These are phyloP conservation scores for Zasmidium cellare DNA, from an alignment of 2,329 filamentous ascomycete species.

Conservation along the genomic window DNA sequence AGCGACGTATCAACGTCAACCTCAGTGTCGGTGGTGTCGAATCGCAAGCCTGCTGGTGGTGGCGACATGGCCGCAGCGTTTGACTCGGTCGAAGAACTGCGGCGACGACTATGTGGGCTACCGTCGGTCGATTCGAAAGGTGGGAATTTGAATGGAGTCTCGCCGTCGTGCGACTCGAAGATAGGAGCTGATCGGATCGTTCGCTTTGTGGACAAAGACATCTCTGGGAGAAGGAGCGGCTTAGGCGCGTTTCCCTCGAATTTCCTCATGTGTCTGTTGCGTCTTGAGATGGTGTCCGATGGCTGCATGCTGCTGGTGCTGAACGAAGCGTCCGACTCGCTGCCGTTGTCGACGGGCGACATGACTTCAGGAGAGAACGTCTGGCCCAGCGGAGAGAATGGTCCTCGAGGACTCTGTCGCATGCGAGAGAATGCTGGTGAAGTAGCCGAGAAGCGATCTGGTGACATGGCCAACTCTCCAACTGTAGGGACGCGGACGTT, in stretches of 20 bases:
- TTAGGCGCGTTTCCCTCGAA: constrained; percentile 30
- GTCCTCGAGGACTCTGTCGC: constrained; percentile 5
- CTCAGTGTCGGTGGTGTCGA: background rate
- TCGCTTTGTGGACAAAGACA: constrained; percentile 26
- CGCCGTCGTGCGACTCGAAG: constrained; percentile 22
- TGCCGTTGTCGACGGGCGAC: constrained; percentile 13
- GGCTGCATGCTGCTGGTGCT: constrained; percentile 3
- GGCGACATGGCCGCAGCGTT: background rate
- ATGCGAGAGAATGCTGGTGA: constrained; percentile 9
- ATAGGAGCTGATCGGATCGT: constrained; percentile 29
- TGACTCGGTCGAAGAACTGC: constrained; percentile 4
- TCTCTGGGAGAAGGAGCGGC: constrained; percentile 36
- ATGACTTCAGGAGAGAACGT: constrained; percentile 20
- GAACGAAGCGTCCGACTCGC: constrained; percentile 15
- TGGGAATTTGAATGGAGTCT: constrained; percentile 11
- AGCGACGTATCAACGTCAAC: background rate
- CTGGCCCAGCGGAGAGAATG: constrained; percentile 15
- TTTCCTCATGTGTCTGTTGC: background rate
- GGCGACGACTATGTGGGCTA: background rate
- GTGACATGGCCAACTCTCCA: constrained; percentile 28
- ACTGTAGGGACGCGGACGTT: constrained; percentile 35
- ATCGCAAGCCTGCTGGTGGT: background rate
- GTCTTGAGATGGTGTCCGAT: background rate
- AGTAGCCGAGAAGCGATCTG: constrained; percentile 23
- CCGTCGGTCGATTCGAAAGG: background rate